Base-by-base conservation (phyloP, 2,329 filamentous ascomycete genomes). In the Dactylellina cionopaga region DNA sequence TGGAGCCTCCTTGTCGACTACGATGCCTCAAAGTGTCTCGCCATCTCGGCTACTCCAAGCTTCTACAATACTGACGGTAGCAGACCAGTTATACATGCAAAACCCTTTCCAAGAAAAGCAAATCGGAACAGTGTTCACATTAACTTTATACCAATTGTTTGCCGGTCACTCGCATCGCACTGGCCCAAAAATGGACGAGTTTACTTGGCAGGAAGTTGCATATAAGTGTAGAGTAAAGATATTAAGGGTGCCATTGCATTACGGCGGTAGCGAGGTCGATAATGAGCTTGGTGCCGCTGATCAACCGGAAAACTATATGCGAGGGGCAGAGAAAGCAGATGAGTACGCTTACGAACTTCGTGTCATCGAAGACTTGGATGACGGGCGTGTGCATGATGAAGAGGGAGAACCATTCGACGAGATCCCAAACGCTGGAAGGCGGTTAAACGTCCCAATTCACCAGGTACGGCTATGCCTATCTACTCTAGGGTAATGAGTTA, bases 91-190 rank as follows among this genome's bases (percentile, higher is more conserved):
- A 74, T 97, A 95, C 80, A 86, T 87, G 1, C 84, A 88, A 74
- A 83, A 87, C 39, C 86, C 89, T 4, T 84, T 82, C 0, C 81
- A 83, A 7, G 85, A 89, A 0, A 88, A 92, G 46, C 92, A 97
- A 78, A 90, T 98, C 70, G 95, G 95, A 0, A 92, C 94, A 0
- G 87, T 89, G 0, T 98, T 97, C 77, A 90, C 87, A 0, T 80
- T 98, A 5, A 96, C 93, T 0, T 82, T 98, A 76, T 99, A 98
- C 80, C 97, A 98, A 92, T 85, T 98, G 0, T 99, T 98, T 77
- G 85, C 89, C 1, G 90, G 92, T 1, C 92, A 98, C 39, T 72
- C 76, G 5, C 76, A 77, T 17, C 75, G 76, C n/a, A 75, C 70
- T 46, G 76, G 76, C 24, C 55, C 74, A 13, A 72, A 71, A 22